These are phyloP conservation scores for Metschnikowia hibisci DNA, from an alignment of 805 yeast genomes.

Conservation along the genomic window DNA sequence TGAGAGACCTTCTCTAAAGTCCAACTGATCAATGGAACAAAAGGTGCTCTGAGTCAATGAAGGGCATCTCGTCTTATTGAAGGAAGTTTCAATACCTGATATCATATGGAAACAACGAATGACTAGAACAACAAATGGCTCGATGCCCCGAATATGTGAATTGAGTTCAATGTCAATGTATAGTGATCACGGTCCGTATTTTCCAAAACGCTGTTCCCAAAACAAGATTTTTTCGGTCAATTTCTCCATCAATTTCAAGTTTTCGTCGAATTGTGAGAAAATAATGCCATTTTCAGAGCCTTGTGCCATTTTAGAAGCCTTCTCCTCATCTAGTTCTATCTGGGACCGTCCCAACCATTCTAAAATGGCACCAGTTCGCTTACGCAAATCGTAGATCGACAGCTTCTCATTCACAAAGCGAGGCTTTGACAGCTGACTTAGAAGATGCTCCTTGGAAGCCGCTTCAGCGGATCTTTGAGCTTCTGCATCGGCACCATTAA, in stretches of 20 bases:
- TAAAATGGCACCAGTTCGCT: conserved; percentile 82
- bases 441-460: conserved; percentile 41
- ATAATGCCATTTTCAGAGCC: conserved; percentile 5
- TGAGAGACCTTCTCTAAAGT: conserved; percentile 26
- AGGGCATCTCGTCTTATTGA: no score
- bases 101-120: no score
- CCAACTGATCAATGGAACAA: not conserved
- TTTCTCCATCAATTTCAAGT: conserved; percentile 63
- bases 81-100: no score
- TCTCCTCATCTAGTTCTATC: conserved; percentile 70
- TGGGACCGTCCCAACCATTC: conserved; percentile 90
- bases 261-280: conserved; percentile 44
- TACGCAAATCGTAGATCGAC: conserved; percentile 76
- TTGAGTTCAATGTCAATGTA: no score
- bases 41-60: no score
- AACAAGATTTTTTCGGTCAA: conserved; percentile 63
- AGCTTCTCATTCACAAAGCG: conserved; percentile 75
- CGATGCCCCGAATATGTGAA: not conserved
- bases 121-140: not conserved
- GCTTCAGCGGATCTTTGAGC: conserved; percentile 1
- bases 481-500: conserved; percentile 1
- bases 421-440: conserved; percentile 75
- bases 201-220: conserved; percentile 78
- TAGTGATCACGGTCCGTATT: conserved; percentile 35
- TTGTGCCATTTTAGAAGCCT: conserved; percentile 12